Base-by-base conservation (phyloP, 331 rosid species). In the Saraca asoca region DNA sequence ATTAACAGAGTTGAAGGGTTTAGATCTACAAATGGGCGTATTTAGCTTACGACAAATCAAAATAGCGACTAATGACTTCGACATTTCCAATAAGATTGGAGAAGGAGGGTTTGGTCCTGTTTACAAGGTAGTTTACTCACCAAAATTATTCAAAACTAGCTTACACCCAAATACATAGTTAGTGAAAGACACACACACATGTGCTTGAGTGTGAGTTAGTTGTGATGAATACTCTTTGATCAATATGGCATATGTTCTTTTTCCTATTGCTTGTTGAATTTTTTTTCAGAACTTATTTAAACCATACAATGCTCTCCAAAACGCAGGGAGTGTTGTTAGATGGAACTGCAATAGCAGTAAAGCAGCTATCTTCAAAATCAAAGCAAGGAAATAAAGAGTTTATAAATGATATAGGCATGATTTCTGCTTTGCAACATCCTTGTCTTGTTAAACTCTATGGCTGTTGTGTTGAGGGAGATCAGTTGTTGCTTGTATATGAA, bases 51-150 rank as follows among this genome's bases (percentile, higher is more conserved):
- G 77, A 74, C 88, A 85, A 80, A 79, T 87, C 17, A 80, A 57
- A 74, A 76, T 64, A 6, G 88, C 95, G 13, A 87, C 95, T 2
- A 78, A 68, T 71, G 64, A 84, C 82, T 84, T 87, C 65, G 82
- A 84, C 46, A 37, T 0, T 43, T 43, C 56, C 5, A 73, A 78
- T 24, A 87, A 84, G 68, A 82, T 87, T 67, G 90, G 88, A 19
- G 83, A 87, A 75, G 90, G 95, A 10, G 95, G 88, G 38, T 87
- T 87, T 78, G 95, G 90, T 46, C 59, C 90, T 46, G 90, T 87
- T 52, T 80, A 79, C 77, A 84, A 82, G 87, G 90, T 84, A 58
- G 50, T 58, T 1, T 64, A 31, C 42, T 2, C 31, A 24, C 31
- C 31, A 1, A 24, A 24, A 24, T 24, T 24, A 24, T 24, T 24